Evolutionary conservation across 1,139 yeast species (phyloP), one percentile per base, ranked within the genome.

Genomic region (Lodderomyces metapsilosis): DNA sequence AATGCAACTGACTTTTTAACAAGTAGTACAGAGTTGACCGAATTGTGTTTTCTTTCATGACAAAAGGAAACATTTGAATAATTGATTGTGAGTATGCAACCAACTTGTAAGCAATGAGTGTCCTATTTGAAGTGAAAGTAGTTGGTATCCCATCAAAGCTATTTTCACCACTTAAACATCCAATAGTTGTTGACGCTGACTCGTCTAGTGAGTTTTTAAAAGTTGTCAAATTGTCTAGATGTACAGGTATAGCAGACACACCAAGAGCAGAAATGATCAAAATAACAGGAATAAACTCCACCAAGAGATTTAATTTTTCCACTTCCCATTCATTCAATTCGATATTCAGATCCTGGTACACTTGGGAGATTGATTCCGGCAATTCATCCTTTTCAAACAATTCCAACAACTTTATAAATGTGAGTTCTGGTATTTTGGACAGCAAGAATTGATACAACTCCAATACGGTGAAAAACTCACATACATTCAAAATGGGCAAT

Each of bases 221-320:
- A 32, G 52, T 59, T 5, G 61, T 52, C 41, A 67, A 53, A 45
- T 68, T 68, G 24, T 67, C 67, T 28, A 68, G 50, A 43, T 62
- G 67, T 3, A 67, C 58, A 0, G 68, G 60, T 1, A 70, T 60
- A 4, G 68, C 50, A 13, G 67, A 39, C 3, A 59, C 53, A 1
- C 74, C 73, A 37, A 67, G 51, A 7, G 71, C 68, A 53, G 71
- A 66, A 3, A 62, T 54, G 28, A 62, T 40, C 7, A 66, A 47
- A 5, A 68, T 46, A 3, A 64, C 40, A 1, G 72, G 73, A 13
- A 65, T 50, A 25, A 53, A 52, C 34, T 50, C 47, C 41, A 68
- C 59, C 28, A 66, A 51, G 12, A 15, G 32, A 10, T 28, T 28
- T 7, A 28, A 15, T 11, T 43, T 45, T 18, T 45, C 44, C 41